Evolutionary conservation across 2,329 filamentous ascomycete genomes (phyloP).

Genomic region (Pezicula neosporulosa): DNA sequence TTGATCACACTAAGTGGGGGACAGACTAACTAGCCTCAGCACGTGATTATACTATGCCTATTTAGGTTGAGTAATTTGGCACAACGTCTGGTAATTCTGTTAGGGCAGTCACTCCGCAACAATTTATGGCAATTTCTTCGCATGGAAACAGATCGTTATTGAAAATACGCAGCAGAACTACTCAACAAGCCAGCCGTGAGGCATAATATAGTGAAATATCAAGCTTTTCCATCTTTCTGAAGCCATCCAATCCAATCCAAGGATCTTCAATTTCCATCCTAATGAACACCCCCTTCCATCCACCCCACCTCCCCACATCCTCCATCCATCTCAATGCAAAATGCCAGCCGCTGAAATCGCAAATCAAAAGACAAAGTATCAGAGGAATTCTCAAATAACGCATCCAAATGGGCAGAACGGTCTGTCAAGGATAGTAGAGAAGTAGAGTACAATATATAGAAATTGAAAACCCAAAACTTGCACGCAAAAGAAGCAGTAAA

Average conservation of each 20-base stretch:
- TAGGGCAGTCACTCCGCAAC: neutral
- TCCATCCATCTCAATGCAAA: neutral
- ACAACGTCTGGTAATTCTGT: no score
- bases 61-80: no score
- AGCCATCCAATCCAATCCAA: neutral
- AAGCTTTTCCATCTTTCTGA: conserved; percentile 10
- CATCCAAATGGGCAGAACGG: neutral
- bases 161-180: conserved; percentile 7
- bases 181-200: conserved; percentile 24
- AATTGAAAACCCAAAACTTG: neutral
- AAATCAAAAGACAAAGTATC: no score
- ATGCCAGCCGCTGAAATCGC: no score
- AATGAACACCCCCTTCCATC: conserved; percentile 4
- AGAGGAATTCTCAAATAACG: no score
- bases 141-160: neutral
- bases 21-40: no score
- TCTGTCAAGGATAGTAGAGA: neutral
- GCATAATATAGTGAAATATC: conserved; percentile 18
- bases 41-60: no score
- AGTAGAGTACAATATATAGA: conserved; percentile 1
- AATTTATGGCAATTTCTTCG: conserved; percentile 1
- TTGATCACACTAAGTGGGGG: no score
- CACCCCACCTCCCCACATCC: neutral
- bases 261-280: neutral
- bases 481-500: no score